These are phyloP conservation scores for Aspergillus carbonarius DNA, from an alignment of 2,329 filamentous ascomycete genomes.

Conservation along the genomic window DNA sequence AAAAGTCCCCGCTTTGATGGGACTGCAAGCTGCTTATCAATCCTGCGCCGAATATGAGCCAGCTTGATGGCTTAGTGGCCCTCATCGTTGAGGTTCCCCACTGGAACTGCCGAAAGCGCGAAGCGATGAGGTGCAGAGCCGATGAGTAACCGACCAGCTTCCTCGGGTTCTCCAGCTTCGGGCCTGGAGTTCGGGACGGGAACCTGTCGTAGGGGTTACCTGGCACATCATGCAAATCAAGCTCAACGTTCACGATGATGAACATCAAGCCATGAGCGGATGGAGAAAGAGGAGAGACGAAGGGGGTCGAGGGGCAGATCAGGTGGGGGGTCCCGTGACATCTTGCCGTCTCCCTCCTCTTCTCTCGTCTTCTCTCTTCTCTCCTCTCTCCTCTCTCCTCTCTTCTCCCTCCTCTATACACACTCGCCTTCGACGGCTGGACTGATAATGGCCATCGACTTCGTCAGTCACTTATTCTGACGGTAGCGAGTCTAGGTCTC, in stretches of 20 bases:
- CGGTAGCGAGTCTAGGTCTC: not conserved
- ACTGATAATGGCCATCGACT: not conserved
- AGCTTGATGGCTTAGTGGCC: not conserved
- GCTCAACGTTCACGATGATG: not conserved
- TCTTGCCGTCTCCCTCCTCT: not conserved
- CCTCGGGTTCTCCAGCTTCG: conserved; percentile 2
- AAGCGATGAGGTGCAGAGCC: conserved; percentile 19
- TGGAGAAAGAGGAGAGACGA: not conserved
- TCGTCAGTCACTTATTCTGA: not conserved
- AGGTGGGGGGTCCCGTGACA: not conserved
- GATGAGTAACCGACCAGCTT: conserved; percentile 16
- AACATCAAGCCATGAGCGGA: not conserved
- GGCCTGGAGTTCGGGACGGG: not conserved
- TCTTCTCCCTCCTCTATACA: too few species aligned
- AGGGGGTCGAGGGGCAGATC: not conserved
- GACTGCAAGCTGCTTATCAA: not conserved
- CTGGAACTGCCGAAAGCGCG: conserved; percentile 20
- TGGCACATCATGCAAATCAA: not conserved
- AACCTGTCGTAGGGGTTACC: not conserved
- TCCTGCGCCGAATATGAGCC: not conserved
- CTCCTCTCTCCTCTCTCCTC: not conserved
- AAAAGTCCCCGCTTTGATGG: not conserved
- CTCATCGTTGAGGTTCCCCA: not conserved
- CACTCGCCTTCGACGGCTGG: not conserved
- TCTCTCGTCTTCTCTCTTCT: not conserved